Conservation (phyloP, 164 flowering plant species). For the Houttuynia cordata region DNA sequence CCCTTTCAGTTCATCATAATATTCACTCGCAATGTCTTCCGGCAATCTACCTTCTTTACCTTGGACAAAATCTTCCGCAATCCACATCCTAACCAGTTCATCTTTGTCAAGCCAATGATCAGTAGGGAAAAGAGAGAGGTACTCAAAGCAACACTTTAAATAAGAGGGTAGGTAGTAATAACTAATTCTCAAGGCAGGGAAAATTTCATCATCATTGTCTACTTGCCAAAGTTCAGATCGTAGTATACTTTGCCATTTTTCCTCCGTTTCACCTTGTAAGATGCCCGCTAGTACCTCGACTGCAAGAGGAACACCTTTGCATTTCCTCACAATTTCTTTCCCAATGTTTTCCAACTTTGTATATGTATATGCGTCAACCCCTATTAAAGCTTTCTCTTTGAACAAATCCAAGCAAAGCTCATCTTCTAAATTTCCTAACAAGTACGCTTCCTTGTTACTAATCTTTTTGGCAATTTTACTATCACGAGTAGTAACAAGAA, state of each 20-base stretch:
- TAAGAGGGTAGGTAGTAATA: slow-evolving; percentile 6
- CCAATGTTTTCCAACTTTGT: slow-evolving; percentile 6
- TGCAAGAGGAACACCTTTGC: slow-evolving; percentile 10
- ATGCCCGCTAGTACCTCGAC: slow-evolving; percentile 8
- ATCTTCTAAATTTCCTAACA: background rate
- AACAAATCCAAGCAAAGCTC: slow-evolving; percentile 8
- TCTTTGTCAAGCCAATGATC: slow-evolving; percentile 1
- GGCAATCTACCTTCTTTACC: background rate
- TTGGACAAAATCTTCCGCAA: slow-evolving; percentile 3
- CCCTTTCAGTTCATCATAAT: background rate
- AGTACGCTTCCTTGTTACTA: background rate
- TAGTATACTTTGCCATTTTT: slow-evolving; percentile 6
- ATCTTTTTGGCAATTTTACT: slow-evolving; percentile 3
- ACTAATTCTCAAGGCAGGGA: slow-evolving; percentile 8
- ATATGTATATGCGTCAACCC: background rate
- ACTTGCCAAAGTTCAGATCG: slow-evolving; percentile 8
- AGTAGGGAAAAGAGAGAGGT: slow-evolving; percentile 11
- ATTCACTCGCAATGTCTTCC: background rate
- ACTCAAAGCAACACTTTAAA: slow-evolving; percentile 8
- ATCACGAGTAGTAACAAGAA: slow-evolving; percentile 11
- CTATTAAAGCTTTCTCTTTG: background rate
- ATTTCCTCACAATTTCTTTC: slow-evolving; percentile 13
- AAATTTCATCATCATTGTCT: background rate
- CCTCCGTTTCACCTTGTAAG: background rate
- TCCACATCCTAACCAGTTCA: slow-evolving; percentile 8